Percentiles rank a stretch among this genome's conserved stretches.
Evolutionary conservation across 2,329 filamentous ascomycete species (phyloP).

Genomic region (Fusarium concolor): DNA sequence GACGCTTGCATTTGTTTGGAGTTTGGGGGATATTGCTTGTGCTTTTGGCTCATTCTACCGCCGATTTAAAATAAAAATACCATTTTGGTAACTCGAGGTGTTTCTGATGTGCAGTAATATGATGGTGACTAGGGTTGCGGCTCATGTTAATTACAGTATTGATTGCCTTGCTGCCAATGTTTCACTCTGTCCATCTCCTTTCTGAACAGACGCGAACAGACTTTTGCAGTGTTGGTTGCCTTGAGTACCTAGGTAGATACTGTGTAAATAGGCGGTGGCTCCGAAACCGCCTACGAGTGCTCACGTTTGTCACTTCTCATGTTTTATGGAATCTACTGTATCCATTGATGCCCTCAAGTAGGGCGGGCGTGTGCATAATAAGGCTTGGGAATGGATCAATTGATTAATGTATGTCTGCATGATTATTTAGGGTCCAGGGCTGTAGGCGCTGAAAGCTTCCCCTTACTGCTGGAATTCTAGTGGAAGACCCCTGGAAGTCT

Average conservation of each 20-base stretch:
- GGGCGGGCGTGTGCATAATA: constrained; percentile 12
- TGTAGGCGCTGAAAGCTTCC: background rate
- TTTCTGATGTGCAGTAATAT: background rate
- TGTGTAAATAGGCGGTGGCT: background rate
- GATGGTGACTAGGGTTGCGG: background rate
- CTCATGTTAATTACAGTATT: background rate
- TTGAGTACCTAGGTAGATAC: no score
- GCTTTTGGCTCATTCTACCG: background rate
- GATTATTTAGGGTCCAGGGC: constrained; percentile 6
- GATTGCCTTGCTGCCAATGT: background rate
- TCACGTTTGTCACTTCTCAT: background rate
- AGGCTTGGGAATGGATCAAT: constrained; percentile 9
- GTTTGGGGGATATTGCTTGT: constrained; percentile 6
- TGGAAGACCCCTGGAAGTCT: constrained; percentile 18
- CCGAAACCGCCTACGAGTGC: background rate
- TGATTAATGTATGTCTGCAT: constrained; percentile 24
- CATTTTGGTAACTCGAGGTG: background rate
- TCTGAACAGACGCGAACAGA: background rate
- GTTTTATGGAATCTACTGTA: background rate
- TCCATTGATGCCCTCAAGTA: background rate
- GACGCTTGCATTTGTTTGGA: constrained; percentile 10
- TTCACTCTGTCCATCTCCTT: background rate
- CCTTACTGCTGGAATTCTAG: constrained; percentile 13
- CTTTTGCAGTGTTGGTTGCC: background rate
- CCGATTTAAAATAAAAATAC: constrained; percentile 5